Conservation (phyloP, 169 alveolate genomes). For the Cyclospora cayetanensis region DNA sequence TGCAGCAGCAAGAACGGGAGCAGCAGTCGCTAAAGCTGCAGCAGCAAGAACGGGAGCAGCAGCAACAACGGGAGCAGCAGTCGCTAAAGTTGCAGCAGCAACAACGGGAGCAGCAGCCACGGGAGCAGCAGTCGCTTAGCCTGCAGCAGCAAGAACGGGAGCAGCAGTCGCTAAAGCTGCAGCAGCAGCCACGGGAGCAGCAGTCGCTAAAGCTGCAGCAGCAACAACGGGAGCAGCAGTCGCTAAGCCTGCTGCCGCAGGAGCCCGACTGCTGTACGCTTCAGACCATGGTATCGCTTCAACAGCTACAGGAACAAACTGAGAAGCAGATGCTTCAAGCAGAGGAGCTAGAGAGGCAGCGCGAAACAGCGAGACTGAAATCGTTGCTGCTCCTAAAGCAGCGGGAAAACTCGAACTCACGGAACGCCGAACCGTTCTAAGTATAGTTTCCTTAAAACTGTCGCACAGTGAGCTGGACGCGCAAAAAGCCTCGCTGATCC, state of each 20-base stretch:
- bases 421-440: background rate
- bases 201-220: too few species aligned
- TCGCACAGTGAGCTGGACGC: background rate
- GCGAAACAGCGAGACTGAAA: conserved; percentile 2
- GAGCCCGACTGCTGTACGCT: too few species aligned
- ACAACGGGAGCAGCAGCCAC: background rate
- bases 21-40: conserved; percentile 31
- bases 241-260: too few species aligned
- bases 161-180: conserved; percentile 13
- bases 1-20: background rate
- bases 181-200: conserved; percentile 33
- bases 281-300: too few species aligned
- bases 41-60: background rate
- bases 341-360: background rate
- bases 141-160: background rate
- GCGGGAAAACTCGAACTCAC: background rate
- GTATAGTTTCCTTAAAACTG: too few species aligned
- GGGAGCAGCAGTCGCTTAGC: too few species aligned
- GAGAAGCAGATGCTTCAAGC: conserved; percentile 23
- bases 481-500: background rate
- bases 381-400: background rate
- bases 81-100: background rate
- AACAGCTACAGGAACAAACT: too few species aligned
- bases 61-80: background rate
- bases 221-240: too few species aligned